Percentiles rank a stretch among this genome's conserved stretches.
These are phyloP conservation scores for Dimocarpus longan DNA, from an alignment of 345 rosid species.

Conservation along the genomic window DNA sequence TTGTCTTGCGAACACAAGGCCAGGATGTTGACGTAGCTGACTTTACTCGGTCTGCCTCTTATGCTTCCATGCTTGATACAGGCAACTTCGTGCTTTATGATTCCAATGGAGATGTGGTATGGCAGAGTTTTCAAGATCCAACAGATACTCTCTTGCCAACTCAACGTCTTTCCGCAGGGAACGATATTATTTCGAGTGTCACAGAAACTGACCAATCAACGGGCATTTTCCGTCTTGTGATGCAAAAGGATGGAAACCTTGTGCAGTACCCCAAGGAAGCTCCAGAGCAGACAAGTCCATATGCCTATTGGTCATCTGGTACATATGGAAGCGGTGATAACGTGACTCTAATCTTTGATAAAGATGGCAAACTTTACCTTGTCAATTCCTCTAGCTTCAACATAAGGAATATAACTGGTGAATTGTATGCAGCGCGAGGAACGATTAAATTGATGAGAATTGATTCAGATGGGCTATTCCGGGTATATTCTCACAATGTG, in stretches of 20 bases:
- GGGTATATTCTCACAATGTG: neutral
- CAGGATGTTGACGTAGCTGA: neutral
- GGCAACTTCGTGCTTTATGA: conserved; percentile 29
- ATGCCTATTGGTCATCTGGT: conserved; percentile 4
- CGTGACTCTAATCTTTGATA: conserved; percentile 15
- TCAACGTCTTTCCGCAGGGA: conserved; percentile 21
- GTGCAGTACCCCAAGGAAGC: conserved; percentile 12
- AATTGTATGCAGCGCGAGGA: neutral
- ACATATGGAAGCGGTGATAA: neutral
- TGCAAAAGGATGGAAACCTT: conserved; percentile 35
- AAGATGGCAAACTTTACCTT: conserved; percentile 16
- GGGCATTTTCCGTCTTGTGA: conserved; percentile 18
- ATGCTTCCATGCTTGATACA: conserved; percentile 21
- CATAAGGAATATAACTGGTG: neutral
- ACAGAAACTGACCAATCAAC: conserved; percentile 18
- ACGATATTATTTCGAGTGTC: conserved; percentile 14
- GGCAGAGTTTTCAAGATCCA: conserved; percentile 28
- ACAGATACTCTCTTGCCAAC: conserved; percentile 24
- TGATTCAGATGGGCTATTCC: conserved; percentile 7
- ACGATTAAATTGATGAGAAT: conserved; percentile 3
- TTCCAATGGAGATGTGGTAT: neutral
- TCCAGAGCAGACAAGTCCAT: too few relatives aligned
- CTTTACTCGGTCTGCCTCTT: neutral
- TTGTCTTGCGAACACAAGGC: conserved; percentile 8
- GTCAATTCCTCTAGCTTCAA: neutral